Evolutionary conservation across 768 basidiomycete genomes (phyloP).

Genomic region (Leccinellum albellum): DNA sequence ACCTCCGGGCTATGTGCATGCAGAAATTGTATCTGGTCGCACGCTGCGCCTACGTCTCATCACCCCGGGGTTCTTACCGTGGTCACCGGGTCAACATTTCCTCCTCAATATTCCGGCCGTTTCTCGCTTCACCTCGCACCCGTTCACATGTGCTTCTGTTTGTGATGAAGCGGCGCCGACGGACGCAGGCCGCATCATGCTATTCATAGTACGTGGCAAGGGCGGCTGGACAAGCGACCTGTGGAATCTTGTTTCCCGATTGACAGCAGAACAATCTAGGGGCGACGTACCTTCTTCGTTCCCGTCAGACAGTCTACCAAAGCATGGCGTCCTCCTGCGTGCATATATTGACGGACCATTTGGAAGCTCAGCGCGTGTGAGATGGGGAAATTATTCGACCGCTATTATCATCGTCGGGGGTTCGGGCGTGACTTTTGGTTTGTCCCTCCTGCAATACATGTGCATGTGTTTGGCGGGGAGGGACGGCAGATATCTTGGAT

Average conservation of each 20-base stretch:
- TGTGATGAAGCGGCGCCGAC: constrained; percentile 45
- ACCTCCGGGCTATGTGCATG: constrained; percentile 65
- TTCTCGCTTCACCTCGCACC: constrained; percentile 59
- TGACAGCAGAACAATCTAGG: constrained; percentile 34
- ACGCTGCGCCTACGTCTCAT: constrained; percentile 67
- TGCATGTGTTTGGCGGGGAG: constrained; percentile 55
- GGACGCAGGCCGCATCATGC: constrained; percentile 51
- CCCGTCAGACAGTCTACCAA: constrained; percentile 28
- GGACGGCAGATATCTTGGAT: constrained; percentile 47
- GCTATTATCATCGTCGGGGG: constrained; percentile 67
- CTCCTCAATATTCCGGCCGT: constrained; percentile 64
- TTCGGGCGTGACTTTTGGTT: constrained; percentile 70
- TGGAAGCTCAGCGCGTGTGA: constrained; percentile 57
- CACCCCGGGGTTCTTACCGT: constrained; percentile 51
- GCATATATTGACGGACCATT: constrained; percentile 67
- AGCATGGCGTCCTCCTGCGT: constrained; percentile 48
- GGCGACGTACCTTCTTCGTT: constrained; percentile 15
- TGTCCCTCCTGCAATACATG: constrained; percentile 62
- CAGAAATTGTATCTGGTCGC: constrained; percentile 64
- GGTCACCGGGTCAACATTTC: constrained; percentile 81
- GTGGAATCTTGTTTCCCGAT: constrained; percentile 49
- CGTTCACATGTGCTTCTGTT: constrained; percentile 67
- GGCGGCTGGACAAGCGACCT: constrained; percentile 66
- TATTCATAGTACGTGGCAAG: constrained; percentile 67
- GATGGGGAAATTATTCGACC: constrained; percentile 58